Evolutionary conservation across 2,329 filamentous ascomycete species (phyloP).

Genomic region (Phaeosphaeria sp.): DNA sequence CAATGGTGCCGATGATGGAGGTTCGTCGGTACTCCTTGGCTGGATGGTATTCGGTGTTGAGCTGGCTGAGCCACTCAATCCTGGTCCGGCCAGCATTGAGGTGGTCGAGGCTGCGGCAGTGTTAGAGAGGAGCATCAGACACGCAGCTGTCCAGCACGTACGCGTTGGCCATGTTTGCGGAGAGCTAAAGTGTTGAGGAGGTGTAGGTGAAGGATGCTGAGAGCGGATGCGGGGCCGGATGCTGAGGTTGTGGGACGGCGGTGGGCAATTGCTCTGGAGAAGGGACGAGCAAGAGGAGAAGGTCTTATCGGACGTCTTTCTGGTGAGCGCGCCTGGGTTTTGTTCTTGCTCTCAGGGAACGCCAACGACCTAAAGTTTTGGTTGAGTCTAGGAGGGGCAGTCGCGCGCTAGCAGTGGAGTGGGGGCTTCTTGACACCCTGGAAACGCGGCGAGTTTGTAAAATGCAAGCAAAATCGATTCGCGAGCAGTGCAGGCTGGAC

Average conservation of each 20-base stretch:
- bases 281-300: conserved; percentile 4
- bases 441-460: conserved; percentile 21
- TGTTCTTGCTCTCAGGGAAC: conserved; percentile 1
- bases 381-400: conserved; percentile 24
- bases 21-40: conserved; percentile 92
- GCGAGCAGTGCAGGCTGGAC: conserved; percentile 5
- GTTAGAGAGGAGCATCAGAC: conserved; percentile 5
- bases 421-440: conserved; percentile 27
- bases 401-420: conserved; percentile 23
- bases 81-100: conserved; percentile 75
- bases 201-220: conserved; percentile 14
- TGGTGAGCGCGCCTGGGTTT: conserved; percentile 20
- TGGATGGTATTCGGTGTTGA: conserved; percentile 89
- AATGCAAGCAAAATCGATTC: conserved; percentile 18
- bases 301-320: conserved; percentile 5
- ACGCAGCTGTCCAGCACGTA: conserved; percentile 51
- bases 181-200: conserved; percentile 12
- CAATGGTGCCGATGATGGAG: conserved; percentile 98
- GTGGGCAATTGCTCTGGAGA: conserved; percentile 18
- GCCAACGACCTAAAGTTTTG: not conserved
- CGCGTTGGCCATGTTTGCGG: conserved; percentile 68
- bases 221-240: conserved; percentile 20
- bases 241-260: conserved; percentile 13
- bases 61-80: conserved; percentile 74
- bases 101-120: conserved; percentile 65